Conservation (phyloP, 2,329 filamentous ascomycete genomes). For the Orbilia brochopaga region DNA sequence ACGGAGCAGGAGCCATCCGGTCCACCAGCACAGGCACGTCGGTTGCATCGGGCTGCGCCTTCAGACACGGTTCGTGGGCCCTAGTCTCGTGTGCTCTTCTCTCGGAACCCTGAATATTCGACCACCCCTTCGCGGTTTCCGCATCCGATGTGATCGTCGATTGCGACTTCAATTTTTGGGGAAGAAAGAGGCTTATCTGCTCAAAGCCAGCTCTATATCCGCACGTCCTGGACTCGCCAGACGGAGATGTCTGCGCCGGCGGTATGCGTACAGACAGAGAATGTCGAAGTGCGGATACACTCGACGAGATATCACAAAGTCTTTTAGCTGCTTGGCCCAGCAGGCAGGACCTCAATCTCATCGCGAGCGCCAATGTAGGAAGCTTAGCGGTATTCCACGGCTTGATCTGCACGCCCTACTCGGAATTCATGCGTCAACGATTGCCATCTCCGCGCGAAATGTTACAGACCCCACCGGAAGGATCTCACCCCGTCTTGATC, state of each 20-base stretch:
- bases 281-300: conserved; percentile 16
- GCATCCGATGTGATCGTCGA: no score
- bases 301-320: conserved; percentile 55
- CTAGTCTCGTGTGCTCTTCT: no score
- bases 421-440: conserved; percentile 49
- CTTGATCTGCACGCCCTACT: conserved; percentile 57
- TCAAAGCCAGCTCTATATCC: no score
- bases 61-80: neutral
- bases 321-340: conserved; percentile 59
- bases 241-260: no score
- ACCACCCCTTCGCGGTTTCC: no score
- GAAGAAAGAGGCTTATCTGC: no score
- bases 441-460: conserved; percentile 56
- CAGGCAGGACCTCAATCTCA: conserved; percentile 55
- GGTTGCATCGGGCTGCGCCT: neutral
- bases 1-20: no score
- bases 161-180: no score
- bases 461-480: conserved; percentile 57
- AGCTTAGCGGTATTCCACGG: conserved; percentile 58
- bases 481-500: conserved; percentile 62
- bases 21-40: conserved; percentile 50
- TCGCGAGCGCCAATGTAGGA: conserved; percentile 54
- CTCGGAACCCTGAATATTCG: no score
- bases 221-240: no score
- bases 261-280: no score